Conservation (phyloP, 2,329 filamentous ascomycete genomes). For the Bertia moriformis region DNA sequence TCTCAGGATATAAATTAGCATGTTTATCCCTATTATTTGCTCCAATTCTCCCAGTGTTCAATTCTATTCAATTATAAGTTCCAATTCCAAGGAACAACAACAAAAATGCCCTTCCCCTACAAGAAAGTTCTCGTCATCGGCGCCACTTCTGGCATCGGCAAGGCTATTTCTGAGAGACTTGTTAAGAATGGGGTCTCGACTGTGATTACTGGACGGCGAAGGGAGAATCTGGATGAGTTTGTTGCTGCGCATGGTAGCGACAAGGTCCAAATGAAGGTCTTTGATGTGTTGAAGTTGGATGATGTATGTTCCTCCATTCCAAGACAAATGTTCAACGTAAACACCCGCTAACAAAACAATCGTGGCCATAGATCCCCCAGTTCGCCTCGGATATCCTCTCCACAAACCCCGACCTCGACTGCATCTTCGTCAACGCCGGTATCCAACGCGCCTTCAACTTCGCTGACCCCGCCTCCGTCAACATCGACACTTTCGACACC, state of each 20-base stretch:
- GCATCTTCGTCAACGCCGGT: slow-evolving; percentile 41
- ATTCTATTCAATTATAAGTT: no score
- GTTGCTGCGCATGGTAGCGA: neutral
- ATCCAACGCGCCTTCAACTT: slow-evolving; percentile 33
- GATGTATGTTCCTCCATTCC: neutral
- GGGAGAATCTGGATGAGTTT: neutral
- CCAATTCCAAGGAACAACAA: no score
- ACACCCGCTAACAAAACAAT: neutral
- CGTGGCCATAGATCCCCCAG: neutral
- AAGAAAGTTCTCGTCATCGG: neutral
- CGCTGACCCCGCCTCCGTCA: slow-evolving; percentile 23
- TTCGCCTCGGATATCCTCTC: slow-evolving; percentile 14
- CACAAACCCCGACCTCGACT: slow-evolving; percentile 33
- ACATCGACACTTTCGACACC: slow-evolving; percentile 16
- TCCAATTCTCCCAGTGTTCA: no score
- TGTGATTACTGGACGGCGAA: neutral
- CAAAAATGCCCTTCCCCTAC: no score
- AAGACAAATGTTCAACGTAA: neutral
- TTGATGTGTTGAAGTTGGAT: neutral
- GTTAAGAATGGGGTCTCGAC: neutral
- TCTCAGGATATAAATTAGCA: no score
- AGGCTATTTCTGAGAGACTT: neutral
- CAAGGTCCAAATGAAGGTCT: neutral
- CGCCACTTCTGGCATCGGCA: neutral
- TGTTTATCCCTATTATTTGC: no score